Base-by-base conservation (phyloP, 371 early-diverging fungal genomes). In the Rhizopus sp. region DNA sequence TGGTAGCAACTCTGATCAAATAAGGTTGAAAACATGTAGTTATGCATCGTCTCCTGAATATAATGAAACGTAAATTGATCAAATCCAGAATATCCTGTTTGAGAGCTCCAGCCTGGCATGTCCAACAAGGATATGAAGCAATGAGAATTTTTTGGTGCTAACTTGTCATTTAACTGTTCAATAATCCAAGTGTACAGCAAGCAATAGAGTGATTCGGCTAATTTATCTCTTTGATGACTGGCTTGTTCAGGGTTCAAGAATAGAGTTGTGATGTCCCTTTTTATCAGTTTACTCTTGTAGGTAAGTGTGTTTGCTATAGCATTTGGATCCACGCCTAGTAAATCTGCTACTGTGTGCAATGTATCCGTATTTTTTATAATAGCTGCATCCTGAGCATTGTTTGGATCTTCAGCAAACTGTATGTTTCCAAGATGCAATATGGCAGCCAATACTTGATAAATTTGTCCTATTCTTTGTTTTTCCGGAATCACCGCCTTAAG, bases 361-460 rank as follows among this genome's bases (percentile, higher is more conserved):
- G 75, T 78, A 33, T 89, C 90, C 9, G 75, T 65, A 53, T 92
- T 89, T 61, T 79, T 80, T 53, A 92, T 76, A 17, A 78, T 75
- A 17, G 90, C 89, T 8, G 88, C 87, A 49, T 90, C 90, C 47
- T 86, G 80, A 12, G 82, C 64, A 32, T 82, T 72, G 32, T 73
- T 78, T 17, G 78, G 78, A 42, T 83, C 83, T 42, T 87, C 77
- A 55, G 80, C 77, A 66, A 96, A 97, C 40, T 84, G 79, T 58
- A 97, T 73, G 68, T 95, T 95, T 23, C 95, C 94, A 17, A 97
- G 76, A 61, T 91, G 89, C 15, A 97, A 75, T 53, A 97, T 94
- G 13, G 94, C 91, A 1, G 94, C 86, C 52, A 97, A 61, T 32
- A 93, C 78, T 60, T 93, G 89, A 65, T 91, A 95, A 30, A 96